A percentile compares a stretch with the other conserved stretches of the same genome.
These are phyloP conservation scores for Sporothrix variecibatus DNA, from an alignment of 2,329 filamentous ascomycete species.

Conservation along the genomic window DNA sequence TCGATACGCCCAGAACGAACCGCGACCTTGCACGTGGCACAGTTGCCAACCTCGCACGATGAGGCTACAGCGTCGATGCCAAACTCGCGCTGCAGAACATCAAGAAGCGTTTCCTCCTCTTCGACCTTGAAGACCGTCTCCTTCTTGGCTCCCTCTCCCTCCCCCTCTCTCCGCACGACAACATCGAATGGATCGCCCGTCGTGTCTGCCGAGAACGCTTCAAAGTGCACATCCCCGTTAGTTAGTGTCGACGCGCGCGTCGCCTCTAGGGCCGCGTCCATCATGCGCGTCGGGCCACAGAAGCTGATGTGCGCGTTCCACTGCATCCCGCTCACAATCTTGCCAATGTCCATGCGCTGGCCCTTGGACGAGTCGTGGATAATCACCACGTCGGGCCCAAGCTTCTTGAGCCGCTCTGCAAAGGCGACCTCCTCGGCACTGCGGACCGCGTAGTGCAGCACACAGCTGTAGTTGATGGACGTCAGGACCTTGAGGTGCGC, in stretches of 20 bases:
- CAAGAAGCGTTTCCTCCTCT: constrained; percentile 52
- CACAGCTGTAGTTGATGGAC: constrained; percentile 51
- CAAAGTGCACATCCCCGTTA: constrained; percentile 58
- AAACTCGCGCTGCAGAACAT: constrained; percentile 49
- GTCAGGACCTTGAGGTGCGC: constrained; percentile 47
- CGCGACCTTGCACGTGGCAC: constrained; percentile 52
- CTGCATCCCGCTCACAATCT: constrained; percentile 48
- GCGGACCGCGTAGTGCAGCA: constrained; percentile 62
- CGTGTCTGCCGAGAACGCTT: constrained; percentile 57
- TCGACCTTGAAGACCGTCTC: constrained; percentile 44
- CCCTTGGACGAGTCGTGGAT: constrained; percentile 57
- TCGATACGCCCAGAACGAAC: constrained; percentile 49
- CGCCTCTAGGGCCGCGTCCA: constrained; percentile 51
- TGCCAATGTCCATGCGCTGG: constrained; percentile 53
- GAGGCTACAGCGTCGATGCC: constrained; percentile 46
- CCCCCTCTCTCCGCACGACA: constrained; percentile 41
- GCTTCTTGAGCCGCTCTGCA: constrained; percentile 45
- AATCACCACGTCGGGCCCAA: constrained; percentile 40
- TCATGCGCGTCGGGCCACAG: constrained; percentile 60
- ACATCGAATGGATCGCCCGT: constrained; percentile 63
- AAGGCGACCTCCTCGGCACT: constrained; percentile 57
- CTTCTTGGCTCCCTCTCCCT: constrained; percentile 20
- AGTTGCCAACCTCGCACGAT: constrained; percentile 58
- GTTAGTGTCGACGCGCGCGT: constrained; percentile 47
- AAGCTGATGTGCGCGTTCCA: constrained; percentile 62